Percentiles rank a stretch among this genome's conserved stretches.
Evolutionary conservation across 2,329 filamentous ascomycete genomes (phyloP).

Genomic region (Cytospora leucostoma): DNA sequence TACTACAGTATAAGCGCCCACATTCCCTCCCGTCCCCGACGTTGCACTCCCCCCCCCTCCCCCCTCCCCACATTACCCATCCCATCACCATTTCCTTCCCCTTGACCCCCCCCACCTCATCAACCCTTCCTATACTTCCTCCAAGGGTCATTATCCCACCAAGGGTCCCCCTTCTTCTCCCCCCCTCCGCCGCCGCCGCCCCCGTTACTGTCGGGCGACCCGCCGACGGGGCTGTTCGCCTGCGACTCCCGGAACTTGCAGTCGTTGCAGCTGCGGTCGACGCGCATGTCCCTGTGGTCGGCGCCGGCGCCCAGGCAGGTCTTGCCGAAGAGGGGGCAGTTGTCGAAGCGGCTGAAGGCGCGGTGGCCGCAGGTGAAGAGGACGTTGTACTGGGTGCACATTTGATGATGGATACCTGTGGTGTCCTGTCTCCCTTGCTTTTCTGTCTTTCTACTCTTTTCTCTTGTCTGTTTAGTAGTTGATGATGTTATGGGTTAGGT

Average conservation of each 20-base stretch:
- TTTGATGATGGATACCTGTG: constrained; percentile 14
- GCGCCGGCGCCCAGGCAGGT: constrained; percentile 32
- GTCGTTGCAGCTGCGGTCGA: constrained; percentile 30
- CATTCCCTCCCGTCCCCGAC: no score
- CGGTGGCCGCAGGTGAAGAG: constrained; percentile 33
- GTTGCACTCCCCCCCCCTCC: no score
- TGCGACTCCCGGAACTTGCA: constrained; percentile 28
- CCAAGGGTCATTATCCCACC: constrained; percentile 31
- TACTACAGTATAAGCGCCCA: no score
- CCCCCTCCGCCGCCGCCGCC: neutral
- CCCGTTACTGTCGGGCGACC: constrained; percentile 24
- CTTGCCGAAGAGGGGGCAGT: constrained; percentile 31
- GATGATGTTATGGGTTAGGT: neutral
- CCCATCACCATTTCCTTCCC: neutral
- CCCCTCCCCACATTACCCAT: neutral
- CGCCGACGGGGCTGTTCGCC: constrained; percentile 7
- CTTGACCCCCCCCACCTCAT: neutral
- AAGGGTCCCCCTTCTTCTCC: constrained; percentile 26
- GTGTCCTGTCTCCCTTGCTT: neutral
- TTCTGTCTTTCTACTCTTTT: neutral
- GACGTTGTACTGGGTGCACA: constrained; percentile 33
- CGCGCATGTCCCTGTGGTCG: constrained; percentile 28
- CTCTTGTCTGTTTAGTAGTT: neutral
- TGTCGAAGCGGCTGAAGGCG: constrained; percentile 33
- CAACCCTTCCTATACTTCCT: constrained; percentile 22